Conservation (phyloP, 441 rosid genomes). For the Gossypium trilobum region DNA sequence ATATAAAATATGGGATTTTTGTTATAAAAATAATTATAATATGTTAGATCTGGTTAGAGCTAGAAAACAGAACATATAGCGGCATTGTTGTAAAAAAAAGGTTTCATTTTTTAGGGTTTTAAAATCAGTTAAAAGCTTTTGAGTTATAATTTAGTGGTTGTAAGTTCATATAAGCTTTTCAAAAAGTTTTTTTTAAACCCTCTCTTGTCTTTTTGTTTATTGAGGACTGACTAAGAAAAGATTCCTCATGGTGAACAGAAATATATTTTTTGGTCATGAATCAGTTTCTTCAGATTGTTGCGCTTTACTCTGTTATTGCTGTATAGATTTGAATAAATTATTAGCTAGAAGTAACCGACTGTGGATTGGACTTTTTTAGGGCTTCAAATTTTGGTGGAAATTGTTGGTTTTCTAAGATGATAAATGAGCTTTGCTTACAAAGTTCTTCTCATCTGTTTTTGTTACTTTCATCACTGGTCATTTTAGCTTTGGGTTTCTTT, state of each 20-base stretch:
- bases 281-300: slow-evolving; percentile 11
- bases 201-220: slow-evolving; percentile 30
- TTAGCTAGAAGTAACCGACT: not conserved
- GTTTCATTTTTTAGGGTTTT: not conserved
- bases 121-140: not conserved
- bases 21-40: slow-evolving; percentile 5
- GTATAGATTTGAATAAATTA: slow-evolving; percentile 5
- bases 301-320: slow-evolving; percentile 7
- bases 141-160: slow-evolving; percentile 22
- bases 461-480: not conserved
- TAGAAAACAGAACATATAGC: slow-evolving; percentile 1
- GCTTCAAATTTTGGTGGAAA: not conserved
- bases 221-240: slow-evolving; percentile 25
- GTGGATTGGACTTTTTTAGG: not conserved
- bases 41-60: slow-evolving; percentile 29
- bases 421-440: not conserved
- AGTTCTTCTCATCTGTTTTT: not conserved
- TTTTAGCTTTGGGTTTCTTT: not conserved
- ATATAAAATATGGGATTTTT: slow-evolving; percentile 7
- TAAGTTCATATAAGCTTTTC: slow-evolving; percentile 35
- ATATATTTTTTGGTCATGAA: slow-evolving; percentile 17
- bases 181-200: slow-evolving; percentile 19
- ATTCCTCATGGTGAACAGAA: slow-evolving; percentile 29
- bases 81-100: not conserved
- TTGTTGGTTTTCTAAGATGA: not conserved